These are phyloP conservation scores for Podaxis mareebaensis DNA, from an alignment of 768 basidiomycete species.

Conservation along the genomic window DNA sequence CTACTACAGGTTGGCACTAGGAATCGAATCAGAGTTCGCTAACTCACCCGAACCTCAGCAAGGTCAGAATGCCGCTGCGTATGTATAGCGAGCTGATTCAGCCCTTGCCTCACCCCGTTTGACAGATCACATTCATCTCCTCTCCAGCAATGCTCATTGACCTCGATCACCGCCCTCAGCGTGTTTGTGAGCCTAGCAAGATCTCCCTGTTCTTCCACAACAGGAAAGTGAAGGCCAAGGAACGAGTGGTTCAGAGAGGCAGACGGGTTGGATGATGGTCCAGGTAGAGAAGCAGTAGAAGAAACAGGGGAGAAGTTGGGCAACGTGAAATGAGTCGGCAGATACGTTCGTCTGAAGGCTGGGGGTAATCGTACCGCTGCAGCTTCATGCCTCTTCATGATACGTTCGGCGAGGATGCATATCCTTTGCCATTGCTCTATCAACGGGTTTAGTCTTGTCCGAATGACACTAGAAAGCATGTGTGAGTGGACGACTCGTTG, in stretches of 20 bases:
- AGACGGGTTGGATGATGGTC: constrained; percentile 31
- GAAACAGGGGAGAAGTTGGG: constrained; percentile 44
- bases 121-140: constrained; percentile 82
- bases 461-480: constrained; percentile 56
- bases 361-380: constrained; percentile 81
- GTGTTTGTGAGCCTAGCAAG: constrained; percentile 82
- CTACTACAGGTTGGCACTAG: constrained; percentile 35
- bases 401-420: constrained; percentile 82
- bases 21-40: background rate
- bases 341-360: constrained; percentile 61
- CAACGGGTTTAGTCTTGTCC: constrained; percentile 69
- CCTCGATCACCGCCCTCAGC: constrained; percentile 73
- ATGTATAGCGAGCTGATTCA: constrained; percentile 67
- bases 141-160: constrained; percentile 81
- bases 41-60: constrained; percentile 68
- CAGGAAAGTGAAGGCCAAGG: constrained; percentile 28
- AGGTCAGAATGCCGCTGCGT: constrained; percentile 72
- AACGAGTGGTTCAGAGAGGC: constrained; percentile 31
- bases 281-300: constrained; percentile 35
- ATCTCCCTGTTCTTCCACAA: constrained; percentile 64
- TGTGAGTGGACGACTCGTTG: constrained; percentile 13
- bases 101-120: constrained; percentile 71
- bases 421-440: constrained; percentile 94
- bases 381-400: constrained; percentile 88
- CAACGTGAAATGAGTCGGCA: constrained; percentile 72